Conservation (phyloP, 768 basidiomycete genomes). For the Termitomyces sp. region DNA sequence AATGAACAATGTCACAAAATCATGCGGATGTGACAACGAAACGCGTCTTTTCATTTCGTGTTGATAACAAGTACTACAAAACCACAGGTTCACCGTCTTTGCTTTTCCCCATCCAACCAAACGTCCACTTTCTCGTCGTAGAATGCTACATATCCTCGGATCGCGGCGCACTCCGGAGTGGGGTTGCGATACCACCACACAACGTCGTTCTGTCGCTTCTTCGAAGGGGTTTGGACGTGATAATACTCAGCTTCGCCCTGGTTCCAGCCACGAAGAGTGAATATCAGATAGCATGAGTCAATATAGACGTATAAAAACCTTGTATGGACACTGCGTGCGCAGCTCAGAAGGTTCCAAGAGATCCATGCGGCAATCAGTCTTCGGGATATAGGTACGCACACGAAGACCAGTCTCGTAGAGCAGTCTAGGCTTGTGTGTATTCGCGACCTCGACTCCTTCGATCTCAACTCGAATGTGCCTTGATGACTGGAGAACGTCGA, state of each 20-base stretch:
- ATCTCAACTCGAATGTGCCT: slow-evolving; percentile 56
- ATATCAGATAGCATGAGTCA: neutral
- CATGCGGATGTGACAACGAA: slow-evolving; percentile 3
- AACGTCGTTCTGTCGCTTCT: slow-evolving; percentile 39
- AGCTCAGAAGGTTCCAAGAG: slow-evolving; percentile 42
- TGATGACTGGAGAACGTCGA: slow-evolving; percentile 58
- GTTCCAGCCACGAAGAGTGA: neutral
- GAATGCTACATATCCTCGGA: slow-evolving; percentile 52
- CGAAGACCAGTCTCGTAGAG: slow-evolving; percentile 55
- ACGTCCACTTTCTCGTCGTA: slow-evolving; percentile 68
- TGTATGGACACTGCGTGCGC: slow-evolving; percentile 56
- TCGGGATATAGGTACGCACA: slow-evolving; percentile 57
- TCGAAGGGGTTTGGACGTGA: slow-evolving; percentile 40
- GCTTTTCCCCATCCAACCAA: slow-evolving; percentile 55
- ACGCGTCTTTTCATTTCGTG: neutral
- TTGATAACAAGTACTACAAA: neutral
- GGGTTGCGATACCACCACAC: slow-evolving; percentile 65
- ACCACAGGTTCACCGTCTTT: slow-evolving; percentile 21
- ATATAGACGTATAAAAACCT: slow-evolving; percentile 31
- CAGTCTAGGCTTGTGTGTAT: slow-evolving; percentile 47
- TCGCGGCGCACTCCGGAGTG: slow-evolving; percentile 41
- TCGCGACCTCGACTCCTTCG: slow-evolving; percentile 58
- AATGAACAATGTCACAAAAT: neutral
- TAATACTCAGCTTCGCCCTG: slow-evolving; percentile 62
- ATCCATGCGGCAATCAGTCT: slow-evolving; percentile 48